phyloP scores from a whole-genome alignment of 2,329 filamentous ascomycete species.

The Alternaria ventricosa region DNA sequence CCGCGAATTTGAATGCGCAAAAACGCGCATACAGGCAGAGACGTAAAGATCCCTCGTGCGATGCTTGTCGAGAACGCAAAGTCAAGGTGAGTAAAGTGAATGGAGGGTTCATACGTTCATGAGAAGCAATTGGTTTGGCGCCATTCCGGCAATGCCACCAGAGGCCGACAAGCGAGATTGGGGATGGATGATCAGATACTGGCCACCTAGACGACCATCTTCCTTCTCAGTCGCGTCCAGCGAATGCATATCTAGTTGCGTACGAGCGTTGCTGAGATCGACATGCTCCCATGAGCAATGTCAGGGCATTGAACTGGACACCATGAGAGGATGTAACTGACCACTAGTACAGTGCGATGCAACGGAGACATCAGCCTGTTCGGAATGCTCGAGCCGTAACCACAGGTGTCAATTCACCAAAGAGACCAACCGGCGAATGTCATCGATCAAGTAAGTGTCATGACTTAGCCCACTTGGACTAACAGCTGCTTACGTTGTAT shows the following conservation, averaged over 20 bases:
- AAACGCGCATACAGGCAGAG: constrained; percentile 95
- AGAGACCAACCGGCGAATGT: constrained; percentile 98
- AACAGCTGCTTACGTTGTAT: constrained; percentile 14
- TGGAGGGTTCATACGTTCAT: not conserved
- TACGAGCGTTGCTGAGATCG: not conserved
- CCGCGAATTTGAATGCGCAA: constrained; percentile 70
- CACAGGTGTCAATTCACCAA: constrained; percentile 99
- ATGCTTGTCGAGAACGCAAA: constrained; percentile 88
- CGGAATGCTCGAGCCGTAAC: constrained; percentile 94
- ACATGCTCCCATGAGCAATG: constrained; percentile 1
- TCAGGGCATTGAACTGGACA: not conserved
- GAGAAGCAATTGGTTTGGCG: not conserved
- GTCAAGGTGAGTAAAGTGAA: constrained; percentile 60
- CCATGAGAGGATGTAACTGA: constrained; percentile 16
- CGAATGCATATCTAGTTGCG: not conserved
- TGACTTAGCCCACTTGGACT: not conserved
- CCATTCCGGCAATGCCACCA: not conserved
- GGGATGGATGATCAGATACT: not conserved
- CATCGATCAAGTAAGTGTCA: constrained; percentile 82
- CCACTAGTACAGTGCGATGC: constrained; percentile 77
- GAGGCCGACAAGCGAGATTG: not conserved
- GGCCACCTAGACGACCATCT: not conserved
- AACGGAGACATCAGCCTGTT: constrained; percentile 94
- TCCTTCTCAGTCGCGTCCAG: not conserved
- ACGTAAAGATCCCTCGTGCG: constrained; percentile 95